These are phyloP conservation scores for Wickerhamiella azyma DNA, from an alignment of 805 yeast species.

Conservation along the genomic window DNA sequence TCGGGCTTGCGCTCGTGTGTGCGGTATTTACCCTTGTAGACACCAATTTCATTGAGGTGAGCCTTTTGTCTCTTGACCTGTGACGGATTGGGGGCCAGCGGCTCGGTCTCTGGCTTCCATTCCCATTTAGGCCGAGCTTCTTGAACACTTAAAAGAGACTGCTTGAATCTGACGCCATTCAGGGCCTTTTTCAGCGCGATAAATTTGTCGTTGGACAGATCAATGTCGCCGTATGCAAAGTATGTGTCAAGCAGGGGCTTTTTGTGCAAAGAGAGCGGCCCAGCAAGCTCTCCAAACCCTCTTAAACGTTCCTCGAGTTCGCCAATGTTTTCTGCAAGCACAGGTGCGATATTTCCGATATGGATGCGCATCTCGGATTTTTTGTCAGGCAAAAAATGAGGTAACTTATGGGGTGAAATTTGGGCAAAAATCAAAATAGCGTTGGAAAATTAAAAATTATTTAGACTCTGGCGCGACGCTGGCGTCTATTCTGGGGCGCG, in stretches of 20 bases:
- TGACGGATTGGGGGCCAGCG: conserved; percentile 18
- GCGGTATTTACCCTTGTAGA: conserved; percentile 49
- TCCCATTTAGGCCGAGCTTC: conserved; percentile 44
- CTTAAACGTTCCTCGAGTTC: conserved; percentile 43
- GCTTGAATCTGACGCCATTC: conserved; percentile 65
- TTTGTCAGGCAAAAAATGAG: background rate
- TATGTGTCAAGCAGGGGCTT: conserved; percentile 41
- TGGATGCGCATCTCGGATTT: conserved; percentile 32
- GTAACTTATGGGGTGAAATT: background rate
- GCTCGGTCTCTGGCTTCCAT: conserved; percentile 31
- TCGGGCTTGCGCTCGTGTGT: conserved; percentile 36
- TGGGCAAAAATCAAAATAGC: background rate
- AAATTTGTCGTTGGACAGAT: conserved; percentile 34
- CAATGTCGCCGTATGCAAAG: conserved; percentile 58
- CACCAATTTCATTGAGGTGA: conserved; percentile 25
- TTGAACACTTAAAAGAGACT: conserved; percentile 46
- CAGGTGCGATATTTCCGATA: conserved; percentile 53
- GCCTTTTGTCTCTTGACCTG: conserved; percentile 27
- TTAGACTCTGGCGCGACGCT: conserved; percentile 2
- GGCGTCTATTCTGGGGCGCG: conserved; percentile 2
- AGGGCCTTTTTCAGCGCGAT: conserved; percentile 41
- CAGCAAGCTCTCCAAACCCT: conserved; percentile 44
- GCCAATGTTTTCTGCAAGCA: conserved; percentile 32
- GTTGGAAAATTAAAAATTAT: background rate
- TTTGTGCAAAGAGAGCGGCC: conserved; percentile 37